Conservation (phyloP, 176 grass and related monocot species). For the Pontederia paniculata region DNA sequence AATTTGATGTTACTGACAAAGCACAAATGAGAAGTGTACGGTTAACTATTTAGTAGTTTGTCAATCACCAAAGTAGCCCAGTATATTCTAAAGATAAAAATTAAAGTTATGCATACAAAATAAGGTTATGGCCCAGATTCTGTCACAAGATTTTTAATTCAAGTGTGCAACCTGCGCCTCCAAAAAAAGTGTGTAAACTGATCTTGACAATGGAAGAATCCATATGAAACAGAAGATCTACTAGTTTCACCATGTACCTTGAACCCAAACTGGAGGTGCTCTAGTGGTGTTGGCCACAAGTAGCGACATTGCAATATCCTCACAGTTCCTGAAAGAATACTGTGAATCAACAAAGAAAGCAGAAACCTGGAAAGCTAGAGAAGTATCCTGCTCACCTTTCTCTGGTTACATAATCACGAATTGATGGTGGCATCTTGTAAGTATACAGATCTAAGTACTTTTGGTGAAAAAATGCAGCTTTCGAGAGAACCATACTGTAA, state of each 20-base stretch:
- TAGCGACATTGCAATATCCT: conserved; percentile 17
- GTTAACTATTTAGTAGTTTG: no score
- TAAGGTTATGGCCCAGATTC: no score
- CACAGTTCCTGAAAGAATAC: conserved; percentile 9
- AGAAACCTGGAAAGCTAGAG: not conserved
- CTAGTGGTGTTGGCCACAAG: conserved; percentile 12
- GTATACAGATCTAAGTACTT: conserved; percentile 70
- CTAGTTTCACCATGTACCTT: conserved; percentile 2
- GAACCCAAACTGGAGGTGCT: conserved; percentile 20
- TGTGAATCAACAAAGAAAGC: not conserved
- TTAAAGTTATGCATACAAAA: no score
- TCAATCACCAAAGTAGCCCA: no score
- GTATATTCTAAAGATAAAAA: no score
- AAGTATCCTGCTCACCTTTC: not conserved
- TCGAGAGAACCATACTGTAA: conserved; percentile 93
- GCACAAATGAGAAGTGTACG: no score
- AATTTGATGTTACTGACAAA: no score
- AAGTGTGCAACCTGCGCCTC: not conserved
- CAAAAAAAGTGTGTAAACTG: not conserved
- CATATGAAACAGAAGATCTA: not conserved
- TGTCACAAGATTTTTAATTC: no score
- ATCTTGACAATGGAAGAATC: not conserved
- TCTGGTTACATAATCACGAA: conserved; percentile 33
- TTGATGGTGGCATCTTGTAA: conserved; percentile 41
- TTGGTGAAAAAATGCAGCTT: conserved; percentile 68